Percentiles rank a stretch among this genome's conserved stretches.
phyloP scores from a whole-genome alignment of 2,329 filamentous ascomycete genomes.

The Exophiala xenobiotica region DNA sequence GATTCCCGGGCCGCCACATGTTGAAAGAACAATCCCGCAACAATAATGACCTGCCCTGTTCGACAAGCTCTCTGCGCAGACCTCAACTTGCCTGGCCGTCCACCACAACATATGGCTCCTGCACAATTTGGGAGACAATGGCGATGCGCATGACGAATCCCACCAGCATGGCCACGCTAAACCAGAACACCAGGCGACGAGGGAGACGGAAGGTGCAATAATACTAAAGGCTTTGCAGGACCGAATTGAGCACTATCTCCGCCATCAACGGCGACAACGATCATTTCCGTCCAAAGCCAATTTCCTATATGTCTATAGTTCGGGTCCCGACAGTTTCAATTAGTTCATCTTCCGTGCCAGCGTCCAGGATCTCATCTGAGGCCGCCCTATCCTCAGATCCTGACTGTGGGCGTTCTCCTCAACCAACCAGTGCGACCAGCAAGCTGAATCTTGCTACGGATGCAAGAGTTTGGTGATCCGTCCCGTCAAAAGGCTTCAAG shows the following conservation, averaged over 20 bases:
- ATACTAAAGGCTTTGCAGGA: not conserved
- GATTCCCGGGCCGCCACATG: not conserved
- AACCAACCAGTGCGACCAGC: not conserved
- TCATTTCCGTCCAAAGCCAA: constrained; percentile 13
- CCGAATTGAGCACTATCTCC: constrained; percentile 4
- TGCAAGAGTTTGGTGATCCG: constrained; percentile 2
- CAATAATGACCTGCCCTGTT: too few relatives aligned
- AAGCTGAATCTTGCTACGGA: not conserved
- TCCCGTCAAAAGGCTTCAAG: not conserved
- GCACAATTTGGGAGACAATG: too few relatives aligned
- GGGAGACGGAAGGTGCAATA: not conserved
- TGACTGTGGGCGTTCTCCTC: constrained; percentile 8
- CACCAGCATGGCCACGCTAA: too few relatives aligned
- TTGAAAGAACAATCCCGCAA: too few relatives aligned
- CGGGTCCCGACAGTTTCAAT: constrained; percentile 3
- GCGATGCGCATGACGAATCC: too few relatives aligned
- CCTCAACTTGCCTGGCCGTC: too few relatives aligned
- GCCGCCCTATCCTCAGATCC: constrained; percentile 1
- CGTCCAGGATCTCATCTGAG: not conserved
- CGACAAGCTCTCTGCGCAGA: too few relatives aligned
- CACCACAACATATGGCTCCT: too few relatives aligned
- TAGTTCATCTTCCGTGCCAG: not conserved
- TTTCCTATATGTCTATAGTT: constrained; percentile 14
- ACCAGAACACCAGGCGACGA: not conserved
- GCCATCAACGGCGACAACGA: constrained; percentile 1